phyloP scores from a whole-genome alignment of 805 yeast genomes.

The Wickerhamomyces hampshirensis region DNA sequence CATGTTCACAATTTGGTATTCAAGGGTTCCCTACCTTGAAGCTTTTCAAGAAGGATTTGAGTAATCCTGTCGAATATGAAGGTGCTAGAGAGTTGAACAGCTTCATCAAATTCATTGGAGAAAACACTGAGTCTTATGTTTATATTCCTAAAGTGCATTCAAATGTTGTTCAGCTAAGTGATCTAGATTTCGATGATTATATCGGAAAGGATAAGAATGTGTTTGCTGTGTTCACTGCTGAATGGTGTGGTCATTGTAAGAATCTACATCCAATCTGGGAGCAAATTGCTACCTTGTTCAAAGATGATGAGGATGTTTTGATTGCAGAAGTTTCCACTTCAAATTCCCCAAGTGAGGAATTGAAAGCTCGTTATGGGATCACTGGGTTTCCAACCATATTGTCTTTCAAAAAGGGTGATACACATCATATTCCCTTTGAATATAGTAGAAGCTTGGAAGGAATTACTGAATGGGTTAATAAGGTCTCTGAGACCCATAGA shows the following conservation, averaged over 20 bases:
- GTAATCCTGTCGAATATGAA: conserved; percentile 56
- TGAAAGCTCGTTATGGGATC: conserved; percentile 36
- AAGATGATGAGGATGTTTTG: conserved; percentile 32
- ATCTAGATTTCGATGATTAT: conserved; percentile 31
- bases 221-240: conserved; percentile 40
- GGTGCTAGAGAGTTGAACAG: conserved; percentile 69
- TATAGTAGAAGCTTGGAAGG: conserved; percentile 43
- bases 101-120: conserved; percentile 60
- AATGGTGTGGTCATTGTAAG: conserved; percentile 53
- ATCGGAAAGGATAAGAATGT: conserved; percentile 27
- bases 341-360: conserved; percentile 38
- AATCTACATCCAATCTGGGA: conserved; percentile 44
- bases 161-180: conserved; percentile 23
- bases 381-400: conserved; percentile 48
- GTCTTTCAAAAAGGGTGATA: conserved; percentile 36
- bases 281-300: conserved; percentile 40
- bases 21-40: conserved; percentile 90
- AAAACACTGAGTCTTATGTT: conserved; percentile 30
- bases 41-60: conserved; percentile 55
- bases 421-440: conserved; percentile 21
- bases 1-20: conserved; percentile 57
- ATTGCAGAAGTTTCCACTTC: conserved; percentile 41
- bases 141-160: conserved; percentile 23
- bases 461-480: conserved; percentile 52
- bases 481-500: conserved; percentile 31